Evolutionary conservation across 257 asterid species (phyloP).

Genomic region (Datura wrightii): DNA sequence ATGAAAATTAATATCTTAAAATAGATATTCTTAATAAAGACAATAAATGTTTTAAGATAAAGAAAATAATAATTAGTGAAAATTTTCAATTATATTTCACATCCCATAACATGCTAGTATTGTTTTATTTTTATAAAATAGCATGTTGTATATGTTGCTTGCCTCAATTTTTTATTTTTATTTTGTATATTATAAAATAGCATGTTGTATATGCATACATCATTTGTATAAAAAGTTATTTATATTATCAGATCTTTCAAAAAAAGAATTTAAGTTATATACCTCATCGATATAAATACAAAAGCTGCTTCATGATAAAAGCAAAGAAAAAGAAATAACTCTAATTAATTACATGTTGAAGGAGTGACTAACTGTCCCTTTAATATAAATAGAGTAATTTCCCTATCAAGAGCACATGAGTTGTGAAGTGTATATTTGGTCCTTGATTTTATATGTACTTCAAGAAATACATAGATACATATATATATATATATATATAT

Average conservation of each 20-base stretch:
- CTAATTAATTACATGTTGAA: neutral
- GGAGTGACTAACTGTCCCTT: neutral
- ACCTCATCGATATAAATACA: too few relatives aligned
- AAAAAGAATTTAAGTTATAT: too few relatives aligned
- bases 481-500: too few relatives aligned
- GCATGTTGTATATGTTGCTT: neutral
- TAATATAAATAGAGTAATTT: neutral
- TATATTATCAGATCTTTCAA: too few relatives aligned
- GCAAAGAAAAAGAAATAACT: neutral
- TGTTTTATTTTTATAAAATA: neutral
- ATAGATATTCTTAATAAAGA: too few relatives aligned
- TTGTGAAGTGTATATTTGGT: slow-evolving; percentile 11
- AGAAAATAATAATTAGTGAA: too few relatives aligned
- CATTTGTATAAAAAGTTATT: too few relatives aligned
- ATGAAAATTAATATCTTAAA: too few relatives aligned
- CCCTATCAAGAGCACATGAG: slow-evolving; percentile 10
- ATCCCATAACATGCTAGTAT: neutral
- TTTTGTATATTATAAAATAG: too few relatives aligned
- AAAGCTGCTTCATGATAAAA: neutral
- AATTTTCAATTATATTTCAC: neutral
- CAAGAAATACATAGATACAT: neutral
- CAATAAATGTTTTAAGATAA: too few relatives aligned
- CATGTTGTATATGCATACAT: too few relatives aligned
- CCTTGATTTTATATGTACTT: neutral
- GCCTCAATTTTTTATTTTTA: neutral